phyloP scores from a whole-genome alignment of 768 basidiomycete species.

The Tremella fuciformis region DNA sequence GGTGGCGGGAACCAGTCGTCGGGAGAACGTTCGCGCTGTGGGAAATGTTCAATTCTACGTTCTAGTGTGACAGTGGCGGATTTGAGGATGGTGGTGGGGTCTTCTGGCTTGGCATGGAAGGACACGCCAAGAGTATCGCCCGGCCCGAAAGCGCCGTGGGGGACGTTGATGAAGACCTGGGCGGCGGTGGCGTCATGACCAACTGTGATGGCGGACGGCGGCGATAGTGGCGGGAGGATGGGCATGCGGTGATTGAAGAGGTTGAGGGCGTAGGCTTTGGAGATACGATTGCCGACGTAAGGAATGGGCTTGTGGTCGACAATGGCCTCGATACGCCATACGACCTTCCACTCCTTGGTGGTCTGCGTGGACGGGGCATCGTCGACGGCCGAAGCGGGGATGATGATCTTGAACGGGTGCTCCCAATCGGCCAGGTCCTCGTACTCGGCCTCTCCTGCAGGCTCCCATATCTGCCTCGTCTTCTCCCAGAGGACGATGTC shows the following conservation, averaged over 20 bases:
- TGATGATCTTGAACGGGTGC: slow-evolving; percentile 23
- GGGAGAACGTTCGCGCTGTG: slow-evolving; percentile 3
- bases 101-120: slow-evolving; percentile 32
- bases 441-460: slow-evolving; percentile 14
- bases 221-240: slow-evolving; percentile 33
- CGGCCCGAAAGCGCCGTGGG: slow-evolving; percentile 37
- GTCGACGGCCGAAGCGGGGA: slow-evolving; percentile 28
- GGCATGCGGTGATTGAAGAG: slow-evolving; percentile 28
- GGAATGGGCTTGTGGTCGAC: slow-evolving; percentile 44
- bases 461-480: slow-evolving; percentile 25
- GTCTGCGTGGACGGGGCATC: slow-evolving; percentile 24
- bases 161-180: slow-evolving; percentile 25
- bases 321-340: slow-evolving; percentile 36
- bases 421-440: slow-evolving; percentile 33
- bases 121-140: slow-evolving; percentile 31
- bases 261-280: slow-evolving; percentile 33
- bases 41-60: slow-evolving; percentile 17
- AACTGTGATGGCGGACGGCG: slow-evolving; percentile 26
- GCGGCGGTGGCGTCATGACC: slow-evolving; percentile 21
- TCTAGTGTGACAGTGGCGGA: slow-evolving; percentile 33
- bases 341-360: slow-evolving; percentile 33
- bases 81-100: slow-evolving; percentile 21
- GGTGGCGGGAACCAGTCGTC: slow-evolving; percentile 2
- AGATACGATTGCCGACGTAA: slow-evolving; percentile 33
- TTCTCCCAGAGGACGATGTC: slow-evolving; percentile 34